Base-by-base conservation (phyloP, 768 basidiomycete genomes). In the Thelephora aurantiotincta region DNA sequence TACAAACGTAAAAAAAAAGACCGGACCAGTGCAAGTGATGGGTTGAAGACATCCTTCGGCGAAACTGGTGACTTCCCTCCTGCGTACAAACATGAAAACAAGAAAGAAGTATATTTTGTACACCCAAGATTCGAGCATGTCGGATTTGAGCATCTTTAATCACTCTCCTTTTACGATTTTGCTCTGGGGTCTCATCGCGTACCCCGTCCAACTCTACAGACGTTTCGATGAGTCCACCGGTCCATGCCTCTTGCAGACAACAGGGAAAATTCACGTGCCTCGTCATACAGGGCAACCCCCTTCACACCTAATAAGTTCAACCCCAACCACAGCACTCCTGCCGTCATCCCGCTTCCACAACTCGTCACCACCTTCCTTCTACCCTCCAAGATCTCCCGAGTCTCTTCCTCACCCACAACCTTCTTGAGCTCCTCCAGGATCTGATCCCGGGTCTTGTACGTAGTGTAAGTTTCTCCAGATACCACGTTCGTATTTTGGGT, bases 331-430 rank as follows among this genome's bases (percentile, higher is more conserved):
- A 97, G 70, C 12, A 97, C 70, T 2, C 77, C 88, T 11, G 94
- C 94, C n/a, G 93, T 96, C 94, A 99, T 97, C 38, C 94, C 94
- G 58, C 89, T 94, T 45, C 94, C 94, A 66, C 94, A 99, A 50
- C 73, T 83, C 11, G 84, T 77, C 5, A 81, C 73, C 26, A 93
- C 75, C 18, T 68, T 59, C 45, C 73, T 68, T 51, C 77, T 64
- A 14, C 85, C 86, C 11, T 68, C 60, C 41, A 83, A 63, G 9
- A 93, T 67, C 36, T 69, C 59, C n/a, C 75, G 63, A 23, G 74
- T 69, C 49, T 71, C 61, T 47, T 75, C 71, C 35, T 61, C 55
- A 30, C 89, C 86, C 30, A 96, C 63, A 14, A 75, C 71, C n/a
- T 73, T 63, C 34, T 72, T 68, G 34, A 97, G 65, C 26, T 73